A percentile compares a stretch with the other conserved stretches of the same genome.
Evolutionary conservation across 768 basidiomycete species (phyloP).

Genomic region (Boletus rubropictus): DNA sequence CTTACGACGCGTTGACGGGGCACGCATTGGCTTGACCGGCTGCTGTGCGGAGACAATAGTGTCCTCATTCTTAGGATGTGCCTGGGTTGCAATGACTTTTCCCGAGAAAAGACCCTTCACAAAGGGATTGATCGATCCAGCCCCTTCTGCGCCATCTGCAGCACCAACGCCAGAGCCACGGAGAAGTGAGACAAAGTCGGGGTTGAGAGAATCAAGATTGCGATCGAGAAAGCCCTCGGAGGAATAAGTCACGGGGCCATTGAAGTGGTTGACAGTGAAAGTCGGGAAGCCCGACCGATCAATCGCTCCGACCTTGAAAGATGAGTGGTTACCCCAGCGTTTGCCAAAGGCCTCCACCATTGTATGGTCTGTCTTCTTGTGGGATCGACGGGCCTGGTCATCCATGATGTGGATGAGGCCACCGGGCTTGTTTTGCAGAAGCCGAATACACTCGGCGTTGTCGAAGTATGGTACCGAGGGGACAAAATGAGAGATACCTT

Average conservation of each 20-base stretch:
- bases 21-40: conserved; percentile 88
- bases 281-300: conserved; percentile 78
- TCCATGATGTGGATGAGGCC: conserved; percentile 97
- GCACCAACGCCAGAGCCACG: conserved; percentile 45
- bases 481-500: conserved; percentile 68
- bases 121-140: conserved; percentile 86
- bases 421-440: conserved; percentile 81
- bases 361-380: conserved; percentile 87
- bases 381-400: conserved; percentile 81
- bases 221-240: conserved; percentile 84
- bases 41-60: conserved; percentile 95
- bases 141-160: conserved; percentile 51
- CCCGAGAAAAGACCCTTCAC: conserved; percentile 83
- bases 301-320: conserved; percentile 75
- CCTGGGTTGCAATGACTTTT: conserved; percentile 87
- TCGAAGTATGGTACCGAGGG: conserved; percentile 79
- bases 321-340: conserved; percentile 89
- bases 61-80: conserved; percentile 88
- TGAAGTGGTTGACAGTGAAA: conserved; percentile 90
- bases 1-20: conserved; percentile 84
- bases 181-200: conserved; percentile 87
- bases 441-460: conserved; percentile 82
- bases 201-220: conserved; percentile 84
- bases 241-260: conserved; percentile 87
- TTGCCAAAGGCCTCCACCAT: conserved; percentile 95